Conservation (phyloP, 345 rosid species). For the Stellera chamaejasme region DNA sequence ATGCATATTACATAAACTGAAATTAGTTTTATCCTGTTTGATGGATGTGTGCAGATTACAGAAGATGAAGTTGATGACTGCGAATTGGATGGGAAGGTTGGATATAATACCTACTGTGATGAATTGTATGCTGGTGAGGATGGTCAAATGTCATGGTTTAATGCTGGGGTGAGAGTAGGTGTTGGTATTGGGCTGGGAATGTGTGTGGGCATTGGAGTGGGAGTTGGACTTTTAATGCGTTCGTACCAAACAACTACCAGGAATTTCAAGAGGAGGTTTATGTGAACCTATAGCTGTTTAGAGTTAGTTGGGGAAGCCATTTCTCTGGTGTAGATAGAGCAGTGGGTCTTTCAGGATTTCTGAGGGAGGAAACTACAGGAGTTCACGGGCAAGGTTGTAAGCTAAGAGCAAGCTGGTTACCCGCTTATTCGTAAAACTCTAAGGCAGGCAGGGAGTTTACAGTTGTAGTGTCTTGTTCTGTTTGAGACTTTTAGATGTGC, state of each 20-base stretch:
- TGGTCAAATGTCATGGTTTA: slow-evolving; percentile 79
- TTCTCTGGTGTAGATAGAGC: slow-evolving; percentile 2
- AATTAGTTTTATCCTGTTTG: neutral
- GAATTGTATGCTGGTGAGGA: slow-evolving; percentile 66
- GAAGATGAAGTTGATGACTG: slow-evolving; percentile 41
- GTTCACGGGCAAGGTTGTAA: neutral
- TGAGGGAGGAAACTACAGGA: slow-evolving; percentile 15
- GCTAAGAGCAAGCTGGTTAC: neutral
- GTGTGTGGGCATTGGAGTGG: slow-evolving; percentile 80
- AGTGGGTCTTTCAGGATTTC: slow-evolving; percentile 14
- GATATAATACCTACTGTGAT: slow-evolving; percentile 30
- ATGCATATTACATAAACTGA: no score
- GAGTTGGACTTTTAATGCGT: slow-evolving; percentile 83
- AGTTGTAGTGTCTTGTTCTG: no score
- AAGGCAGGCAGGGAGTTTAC: no score
- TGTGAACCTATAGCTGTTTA: slow-evolving; percentile 22
- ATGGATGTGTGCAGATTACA: slow-evolving; percentile 25
- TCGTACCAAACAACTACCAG: slow-evolving; percentile 81
- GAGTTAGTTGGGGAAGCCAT: neutral
- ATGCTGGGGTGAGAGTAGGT: slow-evolving; percentile 83
- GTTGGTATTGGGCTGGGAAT: slow-evolving; percentile 87
- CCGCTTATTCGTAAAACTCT: no score
- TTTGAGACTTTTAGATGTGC: no score
- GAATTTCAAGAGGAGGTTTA: slow-evolving; percentile 74
- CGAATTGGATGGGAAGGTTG: slow-evolving; percentile 47